Evolutionary conservation across 176 grass and related monocot genomes (phyloP), one percentile per base, ranked within the genome.

Genomic region (Alloteropsis semialata): DNA sequence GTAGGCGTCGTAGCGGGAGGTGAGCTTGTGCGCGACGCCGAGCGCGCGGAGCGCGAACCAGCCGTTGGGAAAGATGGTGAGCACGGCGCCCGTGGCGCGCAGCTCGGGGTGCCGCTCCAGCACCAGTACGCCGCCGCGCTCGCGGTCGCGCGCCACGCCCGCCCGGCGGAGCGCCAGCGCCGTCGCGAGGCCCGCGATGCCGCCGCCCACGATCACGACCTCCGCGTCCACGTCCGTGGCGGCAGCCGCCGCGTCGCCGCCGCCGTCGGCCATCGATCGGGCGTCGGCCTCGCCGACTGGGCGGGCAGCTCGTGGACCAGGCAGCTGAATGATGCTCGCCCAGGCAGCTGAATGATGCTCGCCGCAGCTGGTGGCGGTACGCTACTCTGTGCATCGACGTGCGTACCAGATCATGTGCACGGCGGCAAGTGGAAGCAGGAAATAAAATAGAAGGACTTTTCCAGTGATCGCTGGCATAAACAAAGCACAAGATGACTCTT

Each of bases 121-220:
- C 80, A 94, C 91, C 15, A 85, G 13, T 0, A 80, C 48, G 38
- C 78, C 56, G n/a, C 64, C 63, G 16, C n/a, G n/a, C n/a, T n/a
- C n/a, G n/a, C 0, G n/a, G 8, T 56, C 15, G 14, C 64, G 45
- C 43, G 56, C 61, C 30, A 72, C 49, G 50, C 88, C 80, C 0
- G 65, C 39, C 13, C 79, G 85, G 10, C 71, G 75, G 41, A 96
- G 82, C 34, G 85, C 90, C 80, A 93, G 37, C 14, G 88, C 87
- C 3, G 84, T 88, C 10, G 84, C 84, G 36, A 97, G 81, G 51
- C 94, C 94, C 2, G 87, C 87, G 53, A 97, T 93, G 58, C 89
- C 89, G 71, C 74, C 91, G 25, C 91, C 94, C 0, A 89, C 84
- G 82, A 97, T 81, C 9, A 97, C 94, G 30, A 91, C 82, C 79